Conservation (phyloP, 208 protist species). For the Acanthamoeba triangularis region DNA sequence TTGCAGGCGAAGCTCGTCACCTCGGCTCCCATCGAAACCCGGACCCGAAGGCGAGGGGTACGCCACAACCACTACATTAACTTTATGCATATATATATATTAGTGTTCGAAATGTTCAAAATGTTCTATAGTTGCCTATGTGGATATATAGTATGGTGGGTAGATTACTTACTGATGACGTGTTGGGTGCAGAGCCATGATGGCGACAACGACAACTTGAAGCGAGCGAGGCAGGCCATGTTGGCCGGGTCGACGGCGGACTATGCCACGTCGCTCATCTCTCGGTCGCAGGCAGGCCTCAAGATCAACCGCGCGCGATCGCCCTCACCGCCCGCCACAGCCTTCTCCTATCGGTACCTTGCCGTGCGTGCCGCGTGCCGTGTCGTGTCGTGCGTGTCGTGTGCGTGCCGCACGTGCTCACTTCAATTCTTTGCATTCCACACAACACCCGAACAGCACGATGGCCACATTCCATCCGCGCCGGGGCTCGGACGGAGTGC, state of each 20-base stretch:
- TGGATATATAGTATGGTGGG: too few species aligned
- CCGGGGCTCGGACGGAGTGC: background rate
- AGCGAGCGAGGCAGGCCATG: background rate
- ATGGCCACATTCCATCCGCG: constrained; percentile 13
- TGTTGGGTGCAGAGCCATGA: constrained; percentile 3
- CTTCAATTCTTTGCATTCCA: background rate
- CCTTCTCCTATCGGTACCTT: background rate
- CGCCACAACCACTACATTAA: background rate
- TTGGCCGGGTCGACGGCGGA: background rate
- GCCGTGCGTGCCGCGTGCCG: too few species aligned
- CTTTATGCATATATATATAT: background rate
- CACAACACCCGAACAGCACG: background rate
- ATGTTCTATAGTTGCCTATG: too few species aligned
- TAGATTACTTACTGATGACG: too few species aligned
- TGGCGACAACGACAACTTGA: background rate
- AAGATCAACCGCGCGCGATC: background rate
- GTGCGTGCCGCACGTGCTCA: too few species aligned
- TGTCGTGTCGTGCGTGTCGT: too few species aligned
- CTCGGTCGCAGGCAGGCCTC: background rate
- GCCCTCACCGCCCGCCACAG: background rate
- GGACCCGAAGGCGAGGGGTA: background rate
- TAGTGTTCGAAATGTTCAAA: too few species aligned
- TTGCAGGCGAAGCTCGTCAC: background rate
- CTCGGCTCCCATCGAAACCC: constrained; percentile 10
- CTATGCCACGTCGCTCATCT: background rate